Percentiles rank a stretch among this genome's conserved stretches.
Conservation (phyloP, 2,329 filamentous ascomycete genomes). For the Aureobasidium sp. region DNA sequence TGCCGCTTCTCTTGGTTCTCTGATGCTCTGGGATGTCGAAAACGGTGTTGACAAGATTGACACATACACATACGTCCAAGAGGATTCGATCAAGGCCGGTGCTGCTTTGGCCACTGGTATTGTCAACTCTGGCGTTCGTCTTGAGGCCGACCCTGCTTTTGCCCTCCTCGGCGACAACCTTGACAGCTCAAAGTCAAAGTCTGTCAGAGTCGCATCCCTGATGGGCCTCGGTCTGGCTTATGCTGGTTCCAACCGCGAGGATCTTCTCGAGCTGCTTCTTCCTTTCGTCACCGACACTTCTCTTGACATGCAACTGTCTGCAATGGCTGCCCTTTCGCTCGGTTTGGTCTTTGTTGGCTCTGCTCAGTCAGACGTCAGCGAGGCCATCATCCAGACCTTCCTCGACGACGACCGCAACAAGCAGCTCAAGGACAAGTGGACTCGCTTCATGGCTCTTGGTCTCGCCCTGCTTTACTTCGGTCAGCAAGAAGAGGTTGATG, state of each 20-base stretch:
- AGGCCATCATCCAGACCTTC: constrained; percentile 85
- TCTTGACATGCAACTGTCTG: constrained; percentile 89
- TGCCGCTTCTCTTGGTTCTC: constrained; percentile 83
- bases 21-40: constrained; percentile 91
- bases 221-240: constrained; percentile 96
- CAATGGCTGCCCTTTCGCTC: constrained; percentile 87
- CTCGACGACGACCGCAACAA: constrained; percentile 87
- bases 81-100: constrained; percentile 82
- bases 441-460: constrained; percentile 89
- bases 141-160: constrained; percentile 84
- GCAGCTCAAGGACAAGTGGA: constrained; percentile 97
- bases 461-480: constrained; percentile 93
- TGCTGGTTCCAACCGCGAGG: constrained; percentile 86
- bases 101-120: constrained; percentile 91
- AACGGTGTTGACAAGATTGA: constrained; percentile 89
- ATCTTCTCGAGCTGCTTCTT: constrained; percentile 75
- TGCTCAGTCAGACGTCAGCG: constrained; percentile 81
- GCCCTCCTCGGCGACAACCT: constrained; percentile 82
- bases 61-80: constrained; percentile 79
- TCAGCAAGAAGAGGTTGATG: constrained; percentile 96
- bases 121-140: constrained; percentile 83
- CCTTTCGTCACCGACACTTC: constrained; percentile 80
- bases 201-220: constrained; percentile 75
- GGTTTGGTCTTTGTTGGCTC: constrained; percentile 91
- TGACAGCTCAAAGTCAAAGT: constrained; percentile 65